These are phyloP conservation scores for Singerocomus rubriflavus DNA, from an alignment of 1,284 basidiomycete species.

Conservation along the genomic window DNA sequence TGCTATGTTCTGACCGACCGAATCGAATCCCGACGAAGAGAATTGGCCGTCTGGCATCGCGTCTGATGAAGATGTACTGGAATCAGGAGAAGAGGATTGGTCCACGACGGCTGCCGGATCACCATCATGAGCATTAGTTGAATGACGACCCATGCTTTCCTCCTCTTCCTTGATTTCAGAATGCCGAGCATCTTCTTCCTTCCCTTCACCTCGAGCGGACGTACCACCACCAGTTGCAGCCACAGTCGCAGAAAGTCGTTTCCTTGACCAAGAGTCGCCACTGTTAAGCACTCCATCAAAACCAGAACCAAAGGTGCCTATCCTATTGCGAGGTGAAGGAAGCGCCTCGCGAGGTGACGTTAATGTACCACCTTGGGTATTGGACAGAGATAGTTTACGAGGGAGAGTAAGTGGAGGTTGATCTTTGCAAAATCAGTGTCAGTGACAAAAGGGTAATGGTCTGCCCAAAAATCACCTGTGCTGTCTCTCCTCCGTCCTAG, in stretches of 20 bases:
- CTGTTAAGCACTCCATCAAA: slow-evolving; percentile 71
- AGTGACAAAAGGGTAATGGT: slow-evolving; percentile 5
- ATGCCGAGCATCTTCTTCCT: slow-evolving; percentile 40
- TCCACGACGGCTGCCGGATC: slow-evolving; percentile 8
- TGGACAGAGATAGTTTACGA: slow-evolving; percentile 70
- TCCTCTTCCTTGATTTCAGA: slow-evolving; percentile 58
- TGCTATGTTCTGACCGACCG: slow-evolving; percentile 12
- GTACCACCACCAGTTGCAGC: slow-evolving; percentile 37
- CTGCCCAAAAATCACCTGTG: slow-evolving; percentile 44
- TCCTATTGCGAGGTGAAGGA: slow-evolving; percentile 64
- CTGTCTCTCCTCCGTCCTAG: slow-evolving; percentile 63
- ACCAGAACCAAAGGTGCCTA: slow-evolving; percentile 48
- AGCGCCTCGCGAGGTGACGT: slow-evolving; percentile 59
- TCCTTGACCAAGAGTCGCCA: slow-evolving; percentile 66
- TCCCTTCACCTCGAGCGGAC: slow-evolving; percentile 38
- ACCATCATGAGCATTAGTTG: slow-evolving; percentile 10
- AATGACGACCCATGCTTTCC: slow-evolving; percentile 37
- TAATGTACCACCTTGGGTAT: slow-evolving; percentile 46
- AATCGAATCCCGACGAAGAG: slow-evolving; percentile 10
- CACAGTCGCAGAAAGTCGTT: slow-evolving; percentile 53
- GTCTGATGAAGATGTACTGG: slow-evolving; percentile 11
- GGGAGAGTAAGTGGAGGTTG: slow-evolving; percentile 47
- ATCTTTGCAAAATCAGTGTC: slow-evolving; percentile 36
- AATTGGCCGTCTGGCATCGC: slow-evolving; percentile 4
- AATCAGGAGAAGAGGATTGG: slow-evolving; percentile 11